A percentile compares a stretch with the other conserved stretches of the same genome.
Conservation (phyloP, 371 early-diverging fungal genomes). For the Umbelopsis sp. region DNA sequence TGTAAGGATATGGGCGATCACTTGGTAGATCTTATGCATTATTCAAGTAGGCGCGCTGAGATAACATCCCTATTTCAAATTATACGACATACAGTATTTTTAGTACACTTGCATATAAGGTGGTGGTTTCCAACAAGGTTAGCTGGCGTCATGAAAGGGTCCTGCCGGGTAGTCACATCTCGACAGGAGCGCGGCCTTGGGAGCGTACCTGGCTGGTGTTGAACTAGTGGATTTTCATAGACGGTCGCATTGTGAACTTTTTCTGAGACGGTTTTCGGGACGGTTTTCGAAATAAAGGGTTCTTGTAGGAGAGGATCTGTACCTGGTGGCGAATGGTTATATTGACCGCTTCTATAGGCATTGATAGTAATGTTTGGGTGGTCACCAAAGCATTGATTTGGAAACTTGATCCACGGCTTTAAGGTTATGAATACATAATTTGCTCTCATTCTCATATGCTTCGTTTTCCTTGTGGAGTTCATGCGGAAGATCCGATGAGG, state of each 20-base stretch:
- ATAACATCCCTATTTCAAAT: neutral
- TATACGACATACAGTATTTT: neutral
- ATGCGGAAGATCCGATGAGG: too few relatives aligned
- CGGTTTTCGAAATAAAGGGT: neutral
- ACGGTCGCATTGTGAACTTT: neutral
- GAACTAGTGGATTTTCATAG: neutral
- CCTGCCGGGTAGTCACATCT: neutral
- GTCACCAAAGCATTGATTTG: neutral
- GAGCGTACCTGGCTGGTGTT: neutral
- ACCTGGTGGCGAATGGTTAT: neutral
- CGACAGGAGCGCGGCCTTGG: neutral
- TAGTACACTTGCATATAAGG: neutral
- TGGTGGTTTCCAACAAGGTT: neutral
- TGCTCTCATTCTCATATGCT: too few relatives aligned
- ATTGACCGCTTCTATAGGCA: neutral
- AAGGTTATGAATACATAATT: neutral
- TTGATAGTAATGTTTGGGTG: neutral
- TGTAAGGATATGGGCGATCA: neutral
- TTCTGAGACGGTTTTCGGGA: neutral
- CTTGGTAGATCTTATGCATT: neutral
- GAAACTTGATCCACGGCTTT: neutral
- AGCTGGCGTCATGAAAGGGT: slow-evolving; percentile 11
- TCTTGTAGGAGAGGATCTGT: neutral
- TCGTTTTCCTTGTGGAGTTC: too few relatives aligned
- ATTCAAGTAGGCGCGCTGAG: neutral